These are phyloP conservation scores for Acer saccharum DNA, from an alignment of 345 rosid genomes.

Conservation along the genomic window DNA sequence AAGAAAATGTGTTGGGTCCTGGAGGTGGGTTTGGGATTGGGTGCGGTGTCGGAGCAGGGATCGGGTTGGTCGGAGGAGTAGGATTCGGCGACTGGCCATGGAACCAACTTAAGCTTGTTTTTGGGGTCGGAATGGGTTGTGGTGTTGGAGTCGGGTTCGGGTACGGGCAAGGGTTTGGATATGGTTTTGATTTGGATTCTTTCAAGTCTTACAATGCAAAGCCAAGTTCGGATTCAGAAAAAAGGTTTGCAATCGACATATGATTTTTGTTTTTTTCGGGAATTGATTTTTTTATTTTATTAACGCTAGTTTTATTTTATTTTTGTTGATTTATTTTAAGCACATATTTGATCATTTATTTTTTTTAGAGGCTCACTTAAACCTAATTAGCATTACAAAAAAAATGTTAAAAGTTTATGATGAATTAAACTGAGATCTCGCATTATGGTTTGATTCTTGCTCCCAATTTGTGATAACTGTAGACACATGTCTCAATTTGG, in stretches of 20 bases:
- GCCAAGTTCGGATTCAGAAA: conserved; percentile 15
- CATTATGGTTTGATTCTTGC: too few relatives aligned
- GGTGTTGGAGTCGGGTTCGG: conserved; percentile 50
- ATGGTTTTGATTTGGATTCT: conserved; percentile 35
- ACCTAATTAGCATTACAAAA: too few relatives aligned
- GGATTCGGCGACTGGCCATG: conserved; percentile 45
- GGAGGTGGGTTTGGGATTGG: conserved; percentile 51
- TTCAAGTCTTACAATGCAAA: neutral
- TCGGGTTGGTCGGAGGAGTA: conserved; percentile 46
- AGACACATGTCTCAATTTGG: too few relatives aligned
- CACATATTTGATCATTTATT: too few relatives aligned
- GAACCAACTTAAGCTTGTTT: conserved; percentile 37
- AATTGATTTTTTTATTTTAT: too few relatives aligned
- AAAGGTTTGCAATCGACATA: conserved; percentile 11
- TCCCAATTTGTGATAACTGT: too few relatives aligned
- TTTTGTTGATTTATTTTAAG: too few relatives aligned
- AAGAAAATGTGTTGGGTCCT: conserved; percentile 40
- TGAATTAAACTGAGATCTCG: too few relatives aligned
- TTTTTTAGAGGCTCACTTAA: too few relatives aligned
- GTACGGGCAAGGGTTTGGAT: conserved; percentile 50
- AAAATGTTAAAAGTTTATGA: too few relatives aligned
- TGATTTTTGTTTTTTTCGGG: neutral
- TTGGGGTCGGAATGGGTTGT: conserved; percentile 52
- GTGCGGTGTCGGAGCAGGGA: conserved; percentile 47
- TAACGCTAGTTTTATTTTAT: too few relatives aligned